These are phyloP conservation scores for Leishmania turanica DNA, from an alignment of 208 protist species.

Conservation along the genomic window DNA sequence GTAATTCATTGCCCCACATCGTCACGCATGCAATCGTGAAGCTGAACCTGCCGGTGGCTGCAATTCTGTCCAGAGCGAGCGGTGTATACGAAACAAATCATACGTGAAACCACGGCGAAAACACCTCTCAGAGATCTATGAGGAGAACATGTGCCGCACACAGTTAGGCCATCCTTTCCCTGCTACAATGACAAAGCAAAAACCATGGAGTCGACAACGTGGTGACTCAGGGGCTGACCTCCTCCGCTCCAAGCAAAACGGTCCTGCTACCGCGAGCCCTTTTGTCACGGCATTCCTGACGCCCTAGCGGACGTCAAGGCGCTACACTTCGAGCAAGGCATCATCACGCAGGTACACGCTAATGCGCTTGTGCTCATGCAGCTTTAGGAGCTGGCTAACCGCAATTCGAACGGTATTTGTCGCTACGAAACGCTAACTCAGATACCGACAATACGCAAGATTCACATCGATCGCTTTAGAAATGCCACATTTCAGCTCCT, in stretches of 20 bases:
- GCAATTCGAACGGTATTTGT: background rate
- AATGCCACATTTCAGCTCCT: background rate
- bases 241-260: background rate
- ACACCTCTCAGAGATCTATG: background rate
- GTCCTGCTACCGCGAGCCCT: background rate
- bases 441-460: no score
- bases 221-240: background rate
- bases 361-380: background rate
- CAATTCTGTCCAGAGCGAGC: background rate
- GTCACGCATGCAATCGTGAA: background rate
- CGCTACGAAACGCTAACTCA: background rate
- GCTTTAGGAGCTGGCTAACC: background rate
- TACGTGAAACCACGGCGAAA: background rate
- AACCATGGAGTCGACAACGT: background rate
- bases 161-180: background rate
- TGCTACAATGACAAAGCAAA: background rate
- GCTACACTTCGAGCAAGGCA: background rate
- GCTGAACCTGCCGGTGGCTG: background rate
- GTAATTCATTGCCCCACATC: background rate
- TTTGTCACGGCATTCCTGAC: background rate
- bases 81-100: background rate
- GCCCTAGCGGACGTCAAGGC: background rate
- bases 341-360: background rate
- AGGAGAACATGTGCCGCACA: background rate
- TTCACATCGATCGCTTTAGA: background rate